Conservation (phyloP, 768 basidiomycete species). For the Tylopilus subfusipes region DNA sequence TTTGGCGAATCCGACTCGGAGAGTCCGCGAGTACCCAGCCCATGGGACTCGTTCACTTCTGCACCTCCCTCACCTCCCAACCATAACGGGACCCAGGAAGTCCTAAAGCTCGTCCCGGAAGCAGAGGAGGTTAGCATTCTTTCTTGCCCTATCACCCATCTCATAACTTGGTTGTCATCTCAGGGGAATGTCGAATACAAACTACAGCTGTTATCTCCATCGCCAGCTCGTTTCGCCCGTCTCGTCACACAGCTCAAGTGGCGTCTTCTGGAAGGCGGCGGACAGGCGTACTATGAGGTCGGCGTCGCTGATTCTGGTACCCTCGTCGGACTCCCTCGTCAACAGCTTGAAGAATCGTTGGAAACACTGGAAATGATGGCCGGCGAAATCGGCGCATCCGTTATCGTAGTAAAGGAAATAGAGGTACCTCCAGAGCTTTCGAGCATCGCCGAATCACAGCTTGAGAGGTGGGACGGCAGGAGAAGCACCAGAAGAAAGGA, state of each 20-base stretch:
- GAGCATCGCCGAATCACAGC: slow-evolving; percentile 31
- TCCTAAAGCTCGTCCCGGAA: slow-evolving; percentile 74
- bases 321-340: slow-evolving; percentile 71
- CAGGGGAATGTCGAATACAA: slow-evolving; percentile 95
- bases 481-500: slow-evolving; percentile 36
- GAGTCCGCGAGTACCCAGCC: slow-evolving; percentile 73
- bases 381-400: slow-evolving; percentile 87
- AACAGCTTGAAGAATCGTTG: slow-evolving; percentile 76
- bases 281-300: slow-evolving; percentile 80
- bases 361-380: slow-evolving; percentile 94
- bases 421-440: slow-evolving; percentile 61
- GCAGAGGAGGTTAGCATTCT: slow-evolving; percentile 50
- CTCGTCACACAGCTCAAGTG: slow-evolving; percentile 96
- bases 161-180: not conserved
- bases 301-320: slow-evolving; percentile 85
- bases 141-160: not conserved
- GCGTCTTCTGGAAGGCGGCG: slow-evolving; percentile 83
- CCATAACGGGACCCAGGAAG: slow-evolving; percentile 24
- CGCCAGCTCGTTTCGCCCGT: slow-evolving; percentile 70
- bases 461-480: slow-evolving; percentile 36
- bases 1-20: slow-evolving; percentile 83
- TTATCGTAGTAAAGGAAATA: slow-evolving; percentile 87
- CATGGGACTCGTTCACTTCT: slow-evolving; percentile 77
- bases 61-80: slow-evolving; percentile 45
- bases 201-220: slow-evolving; percentile 78